Base-by-base conservation (phyloP, 495 filamentous ascomycete genomes). In the Astrothelium subdiscretum region DNA sequence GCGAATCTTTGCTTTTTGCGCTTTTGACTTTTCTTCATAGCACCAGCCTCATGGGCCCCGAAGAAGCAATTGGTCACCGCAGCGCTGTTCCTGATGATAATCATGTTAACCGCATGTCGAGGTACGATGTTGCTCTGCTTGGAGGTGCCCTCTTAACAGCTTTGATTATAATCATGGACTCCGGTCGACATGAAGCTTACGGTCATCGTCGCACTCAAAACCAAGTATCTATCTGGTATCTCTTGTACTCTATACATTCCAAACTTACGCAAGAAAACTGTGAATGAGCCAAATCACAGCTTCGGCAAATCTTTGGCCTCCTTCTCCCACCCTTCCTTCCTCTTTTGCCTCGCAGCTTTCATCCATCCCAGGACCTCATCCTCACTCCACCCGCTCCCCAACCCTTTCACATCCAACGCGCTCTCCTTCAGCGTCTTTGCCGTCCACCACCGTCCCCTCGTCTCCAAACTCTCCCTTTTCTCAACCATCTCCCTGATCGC, bases 331-430 rank as follows among this genome's bases (percentile, higher is more conserved):
- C 58, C 60, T 59, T 67, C 61, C n/a, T 66, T 35, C 43, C 67
- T 76, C 71, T 74, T 74, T 42, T 70, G 68, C 59, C 81, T 76
- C 65, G 76, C 69, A 60, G 73, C 72, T 51, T 63, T 68, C 76
- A 91, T 81, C 59, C 73, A 66, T 59, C 68, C 71, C 10, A 71
- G 68, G 3, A 83, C 78, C 68, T 87, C 81, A 57, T 81, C 81
- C 57, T 85, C 4, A 8, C 22, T 54, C 48, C 48, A 77, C 3
- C 66, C 74, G 20, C 83, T 75, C 11, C 72, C 68, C 61, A 73
- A 76, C 31, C 86, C 69, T 60, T 76, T 70, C 32, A 85, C 71
- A 27, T 85, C 77, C 13, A 88, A 70, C 59, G 75, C 66, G 22
- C 69, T 75, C 65, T 83, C 81, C 32, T 77, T 73, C 57, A 79